These are phyloP conservation scores for Fusarium circinatum DNA, from an alignment of 2,329 filamentous ascomycete genomes.

Conservation along the genomic window DNA sequence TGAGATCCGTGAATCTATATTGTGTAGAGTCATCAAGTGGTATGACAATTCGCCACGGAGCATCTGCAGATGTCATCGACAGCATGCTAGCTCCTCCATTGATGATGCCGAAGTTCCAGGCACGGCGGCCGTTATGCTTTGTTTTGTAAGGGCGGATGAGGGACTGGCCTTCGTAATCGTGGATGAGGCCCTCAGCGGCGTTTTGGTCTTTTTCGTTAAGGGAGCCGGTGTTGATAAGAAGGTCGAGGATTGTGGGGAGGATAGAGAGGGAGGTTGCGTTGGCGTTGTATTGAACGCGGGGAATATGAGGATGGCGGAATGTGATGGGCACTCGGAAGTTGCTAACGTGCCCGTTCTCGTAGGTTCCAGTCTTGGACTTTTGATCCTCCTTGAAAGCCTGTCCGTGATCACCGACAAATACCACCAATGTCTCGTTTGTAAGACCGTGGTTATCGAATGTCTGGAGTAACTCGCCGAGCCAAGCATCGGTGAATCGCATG, in stretches of 20 bases:
- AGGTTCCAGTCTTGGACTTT: constrained; percentile 45
- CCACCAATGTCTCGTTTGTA: constrained; percentile 48
- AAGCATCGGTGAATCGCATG: constrained; percentile 47
- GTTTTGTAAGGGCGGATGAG: constrained; percentile 45
- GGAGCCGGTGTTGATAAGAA: constrained; percentile 49
- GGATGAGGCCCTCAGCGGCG: constrained; percentile 43
- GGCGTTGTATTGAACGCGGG: constrained; percentile 46
- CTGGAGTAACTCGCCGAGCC: constrained; percentile 47
- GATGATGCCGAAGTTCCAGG: constrained; percentile 51
- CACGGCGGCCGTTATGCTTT: constrained; percentile 40
- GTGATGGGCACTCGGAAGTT: constrained; percentile 49
- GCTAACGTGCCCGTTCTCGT: constrained; percentile 48
- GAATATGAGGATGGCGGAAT: constrained; percentile 48
- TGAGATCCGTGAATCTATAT: constrained; percentile 49
- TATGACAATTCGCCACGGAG: constrained; percentile 47
- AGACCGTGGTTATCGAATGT: constrained; percentile 48
- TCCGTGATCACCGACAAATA: constrained; percentile 50
- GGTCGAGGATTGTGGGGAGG: constrained; percentile 50
- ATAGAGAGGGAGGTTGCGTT: constrained; percentile 48
- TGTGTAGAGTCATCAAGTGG: constrained; percentile 47
- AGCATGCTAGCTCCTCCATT: constrained; percentile 50
- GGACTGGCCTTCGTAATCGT: constrained; percentile 51
- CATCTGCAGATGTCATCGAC: constrained; percentile 46
- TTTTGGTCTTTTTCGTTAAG: constrained; percentile 41
- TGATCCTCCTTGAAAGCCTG: constrained; percentile 49